These are phyloP conservation scores for Tarenaya hassleriana DNA, from an alignment of 345 rosid genomes.

Conservation along the genomic window DNA sequence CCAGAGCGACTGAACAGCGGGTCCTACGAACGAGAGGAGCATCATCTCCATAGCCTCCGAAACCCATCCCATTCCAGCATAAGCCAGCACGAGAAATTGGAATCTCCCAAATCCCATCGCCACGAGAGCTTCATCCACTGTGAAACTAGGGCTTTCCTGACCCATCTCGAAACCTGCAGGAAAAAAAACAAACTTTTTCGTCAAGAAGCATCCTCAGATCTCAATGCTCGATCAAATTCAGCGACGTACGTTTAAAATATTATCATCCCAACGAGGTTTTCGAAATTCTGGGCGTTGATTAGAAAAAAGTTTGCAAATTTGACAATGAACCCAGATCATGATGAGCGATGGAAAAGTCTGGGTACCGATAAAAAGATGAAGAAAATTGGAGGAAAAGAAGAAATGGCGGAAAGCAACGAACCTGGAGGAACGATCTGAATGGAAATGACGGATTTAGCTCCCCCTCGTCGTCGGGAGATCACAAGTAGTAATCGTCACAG, in stretches of 20 bases:
- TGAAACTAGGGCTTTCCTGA: slow-evolving; percentile 37
- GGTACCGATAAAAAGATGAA: too few species aligned
- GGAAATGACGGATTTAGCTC: slow-evolving; percentile 14
- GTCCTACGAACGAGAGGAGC: slow-evolving; percentile 87
- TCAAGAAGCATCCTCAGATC: not conserved
- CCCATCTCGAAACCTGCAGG: slow-evolving; percentile 22
- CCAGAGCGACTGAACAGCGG: slow-evolving; percentile 71
- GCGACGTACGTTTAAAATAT: too few species aligned
- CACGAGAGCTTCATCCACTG: slow-evolving; percentile 84
- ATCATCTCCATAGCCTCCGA: slow-evolving; percentile 98
- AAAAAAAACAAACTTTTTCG: not conserved
- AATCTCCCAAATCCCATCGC: slow-evolving; percentile 78
- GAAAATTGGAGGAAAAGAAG: too few species aligned
- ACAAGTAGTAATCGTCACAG: slow-evolving; percentile 1
- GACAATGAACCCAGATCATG: not conserved
- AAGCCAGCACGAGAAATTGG: slow-evolving; percentile 58
- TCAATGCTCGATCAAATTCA: not conserved
- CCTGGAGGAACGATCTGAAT: slow-evolving; percentile 3
- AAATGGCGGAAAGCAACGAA: slow-evolving; percentile 5
- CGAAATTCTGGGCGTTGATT: not conserved
- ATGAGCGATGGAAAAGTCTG: not conserved
- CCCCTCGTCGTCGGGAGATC: slow-evolving; percentile 2
- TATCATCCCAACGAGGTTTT: too few species aligned
- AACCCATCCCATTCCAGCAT: slow-evolving; percentile 89
- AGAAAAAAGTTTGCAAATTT: not conserved